A percentile compares a stretch with the other conserved stretches of the same genome.
These are phyloP conservation scores for Leptographium flavum DNA, from an alignment of 2,329 filamentous ascomycete species.

Conservation along the genomic window DNA sequence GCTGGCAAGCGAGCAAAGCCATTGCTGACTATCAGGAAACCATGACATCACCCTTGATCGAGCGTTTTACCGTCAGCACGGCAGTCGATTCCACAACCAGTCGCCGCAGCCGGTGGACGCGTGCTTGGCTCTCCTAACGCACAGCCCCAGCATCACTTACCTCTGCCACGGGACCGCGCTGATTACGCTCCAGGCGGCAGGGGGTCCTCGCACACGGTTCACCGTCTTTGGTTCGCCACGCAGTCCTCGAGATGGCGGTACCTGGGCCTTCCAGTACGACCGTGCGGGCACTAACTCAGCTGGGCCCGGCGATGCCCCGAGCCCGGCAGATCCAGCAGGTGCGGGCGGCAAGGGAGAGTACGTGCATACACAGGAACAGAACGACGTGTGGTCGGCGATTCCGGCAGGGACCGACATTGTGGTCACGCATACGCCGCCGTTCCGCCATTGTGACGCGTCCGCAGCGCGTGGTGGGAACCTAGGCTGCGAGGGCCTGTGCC, in stretches of 20 bases:
- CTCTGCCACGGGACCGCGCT: slow-evolving; percentile 42
- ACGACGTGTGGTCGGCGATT: slow-evolving; percentile 43
- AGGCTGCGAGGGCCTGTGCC: slow-evolving; percentile 47
- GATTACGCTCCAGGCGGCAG: slow-evolving; percentile 37
- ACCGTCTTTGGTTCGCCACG: slow-evolving; percentile 59
- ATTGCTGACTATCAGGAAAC: too few relatives aligned
- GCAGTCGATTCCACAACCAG: slow-evolving; percentile 41
- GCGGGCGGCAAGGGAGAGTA: too few relatives aligned
- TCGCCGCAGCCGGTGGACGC: slow-evolving; percentile 33
- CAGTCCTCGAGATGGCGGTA: slow-evolving; percentile 33
- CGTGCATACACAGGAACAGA: background rate
- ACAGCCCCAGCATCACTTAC: slow-evolving; percentile 46
- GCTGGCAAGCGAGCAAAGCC: too few relatives aligned
- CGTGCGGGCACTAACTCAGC: slow-evolving; percentile 4
- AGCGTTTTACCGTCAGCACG: slow-evolving; percentile 42
- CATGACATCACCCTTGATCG: slow-evolving; percentile 60
- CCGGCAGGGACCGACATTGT: slow-evolving; percentile 50
- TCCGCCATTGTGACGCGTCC: slow-evolving; percentile 40
- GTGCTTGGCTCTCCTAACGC: slow-evolving; percentile 40
- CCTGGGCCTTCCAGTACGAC: slow-evolving; percentile 55
- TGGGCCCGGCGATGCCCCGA: background rate
- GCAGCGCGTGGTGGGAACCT: slow-evolving; percentile 21
- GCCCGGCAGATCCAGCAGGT: background rate
- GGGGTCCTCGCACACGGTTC: slow-evolving; percentile 45
- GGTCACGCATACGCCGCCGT: slow-evolving; percentile 56